Base-by-base conservation (phyloP, 1,284 basidiomycete genomes). In the Sporisorium exsertum region DNA sequence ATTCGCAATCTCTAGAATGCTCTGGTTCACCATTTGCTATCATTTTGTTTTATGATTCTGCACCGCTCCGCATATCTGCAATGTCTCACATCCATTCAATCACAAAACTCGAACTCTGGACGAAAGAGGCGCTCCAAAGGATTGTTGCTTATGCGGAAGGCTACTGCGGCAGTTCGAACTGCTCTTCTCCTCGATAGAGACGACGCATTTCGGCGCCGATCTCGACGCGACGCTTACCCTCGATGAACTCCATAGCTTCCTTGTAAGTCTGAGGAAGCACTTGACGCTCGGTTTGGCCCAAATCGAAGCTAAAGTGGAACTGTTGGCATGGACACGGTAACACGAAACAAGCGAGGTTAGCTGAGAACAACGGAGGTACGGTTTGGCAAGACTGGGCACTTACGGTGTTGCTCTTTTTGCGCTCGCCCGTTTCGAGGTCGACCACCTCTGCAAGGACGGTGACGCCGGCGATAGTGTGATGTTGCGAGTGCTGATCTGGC, bases 241-340 rank as follows among this genome's bases (percentile, higher is more conserved):
- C 81, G 66, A 83, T 72, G 72, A 79, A 83, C 50, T 73, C 68
- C 77, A 83, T 81, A 20, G 77, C 77, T 35, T 83, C 81, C 49
- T 70, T 66, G 64, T 83, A 83, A 8, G 71, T 79, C 43, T 68
- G 67, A 2, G 78, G 76, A 27, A 70, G 37, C 24, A 79, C 64
- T 18, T 61, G 71, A n/a, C 54, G 64, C 9, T 70, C 47, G 4
- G 73, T 71, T 5, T 35, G 5, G 27, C 78, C 80, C 15, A 82
- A 53, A 26, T 78, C 74, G 58, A 83, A 83, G 63, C 78, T 77
- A 57, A 83, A 83, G 45, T 80, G 73, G 60, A 83, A 83, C 69
- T 77, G 64, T 32, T 42, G 35, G 27, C 9, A 26, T 22, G 6
- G 16, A 35, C 20, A 27, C 40, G 16, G 35, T 16, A 9, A 18